phyloP scores from a whole-genome alignment of 1,139 yeast genomes.

The Pichia sorboxylosa region DNA sequence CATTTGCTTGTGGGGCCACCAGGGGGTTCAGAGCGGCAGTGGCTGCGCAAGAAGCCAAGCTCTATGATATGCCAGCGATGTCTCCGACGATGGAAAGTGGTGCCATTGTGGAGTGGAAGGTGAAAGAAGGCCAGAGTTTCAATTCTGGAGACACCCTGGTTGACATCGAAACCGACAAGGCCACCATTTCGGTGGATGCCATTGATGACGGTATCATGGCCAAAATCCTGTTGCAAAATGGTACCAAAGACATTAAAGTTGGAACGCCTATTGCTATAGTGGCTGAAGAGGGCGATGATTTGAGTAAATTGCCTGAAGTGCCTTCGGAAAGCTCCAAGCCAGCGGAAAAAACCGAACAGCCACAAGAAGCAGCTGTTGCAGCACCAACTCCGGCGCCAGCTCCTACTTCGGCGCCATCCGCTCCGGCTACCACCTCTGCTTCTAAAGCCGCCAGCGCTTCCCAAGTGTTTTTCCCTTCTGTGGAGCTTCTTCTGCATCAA shows the following conservation, averaged over 20 bases:
- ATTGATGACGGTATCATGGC: conserved; percentile 85
- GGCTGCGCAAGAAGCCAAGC: conserved; percentile 33
- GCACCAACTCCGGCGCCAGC: conserved; percentile 9
- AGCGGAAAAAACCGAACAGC: conserved; percentile 11
- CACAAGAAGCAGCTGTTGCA: conserved; percentile 20
- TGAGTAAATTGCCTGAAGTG: conserved; percentile 54
- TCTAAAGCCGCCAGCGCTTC: conserved; percentile 38
- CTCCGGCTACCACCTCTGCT: conserved; percentile 15
- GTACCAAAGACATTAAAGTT: conserved; percentile 71
- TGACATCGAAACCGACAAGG: conserved; percentile 90
- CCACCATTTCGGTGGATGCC: conserved; percentile 88
- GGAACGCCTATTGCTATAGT: conserved; percentile 79
- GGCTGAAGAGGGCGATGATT: conserved; percentile 83
- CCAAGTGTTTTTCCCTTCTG: conserved; percentile 75
- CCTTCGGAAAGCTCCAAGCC: conserved; percentile 10
- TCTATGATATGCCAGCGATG: conserved; percentile 94
- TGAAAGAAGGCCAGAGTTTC: conserved; percentile 69
- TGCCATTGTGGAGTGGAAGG: conserved; percentile 90
- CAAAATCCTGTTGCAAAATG: conserved; percentile 60
- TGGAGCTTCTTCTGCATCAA: conserved; percentile 48
- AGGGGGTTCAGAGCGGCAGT: too few species aligned
- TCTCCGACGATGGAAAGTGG: conserved; percentile 98
- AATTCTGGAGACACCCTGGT: conserved; percentile 76
- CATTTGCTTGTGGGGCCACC: too few species aligned
- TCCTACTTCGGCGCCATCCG: conserved; percentile 15